Base-by-base conservation (phyloP, 1,139 yeast genomes). In the Scheffersomyces segobiensis region DNA sequence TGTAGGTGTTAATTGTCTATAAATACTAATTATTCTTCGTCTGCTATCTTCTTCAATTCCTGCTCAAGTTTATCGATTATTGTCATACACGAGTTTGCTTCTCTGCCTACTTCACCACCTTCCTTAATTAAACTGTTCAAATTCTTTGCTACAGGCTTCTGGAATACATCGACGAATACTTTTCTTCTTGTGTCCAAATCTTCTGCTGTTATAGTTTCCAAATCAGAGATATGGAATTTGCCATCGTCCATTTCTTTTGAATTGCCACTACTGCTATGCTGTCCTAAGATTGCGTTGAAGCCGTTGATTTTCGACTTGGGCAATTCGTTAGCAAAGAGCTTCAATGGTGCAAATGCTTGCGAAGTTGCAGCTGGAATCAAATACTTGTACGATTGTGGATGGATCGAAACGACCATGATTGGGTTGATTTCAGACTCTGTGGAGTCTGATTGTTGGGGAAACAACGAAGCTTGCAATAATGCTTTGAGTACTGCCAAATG, bases 81-180 rank as follows among this genome's bases (percentile, higher is more conserved):
- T 3, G 52, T 67, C 49, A 74, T 56, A 58, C 78, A 73, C 7
- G 70, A 65, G 55, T 80, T 80, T 12, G 91, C 88, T 54, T 79
- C 80, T 61, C 87, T 82, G 3, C 93, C 95, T 14, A 83, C 76
- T 60, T 88, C 93, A 3, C 96, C 96, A 10, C 93, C 93, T 65
- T 91, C 97, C 65, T 86, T 87, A 10, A 84, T 71, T 52, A 86
- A 70, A 50, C 77, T 76, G 1, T 73, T 77, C 39, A 89, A 76
- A 52, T 91, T 91, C 55, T 77, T 77, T 24, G 67, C 56, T 63
- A 90, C 76, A 10, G 85, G 84, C 1, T 71, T 71, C 55, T 75
- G 67, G 66, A 86, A 87, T n/a, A 83, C 79, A 56, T 85, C 88
- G 46, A 78, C 68, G 62, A 88, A 72, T 1, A 88, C 78, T 57